A percentile compares a stretch with the other conserved stretches of the same genome.
Evolutionary conservation across 768 basidiomycete species (phyloP).

Genomic region (Zangia roseola): DNA sequence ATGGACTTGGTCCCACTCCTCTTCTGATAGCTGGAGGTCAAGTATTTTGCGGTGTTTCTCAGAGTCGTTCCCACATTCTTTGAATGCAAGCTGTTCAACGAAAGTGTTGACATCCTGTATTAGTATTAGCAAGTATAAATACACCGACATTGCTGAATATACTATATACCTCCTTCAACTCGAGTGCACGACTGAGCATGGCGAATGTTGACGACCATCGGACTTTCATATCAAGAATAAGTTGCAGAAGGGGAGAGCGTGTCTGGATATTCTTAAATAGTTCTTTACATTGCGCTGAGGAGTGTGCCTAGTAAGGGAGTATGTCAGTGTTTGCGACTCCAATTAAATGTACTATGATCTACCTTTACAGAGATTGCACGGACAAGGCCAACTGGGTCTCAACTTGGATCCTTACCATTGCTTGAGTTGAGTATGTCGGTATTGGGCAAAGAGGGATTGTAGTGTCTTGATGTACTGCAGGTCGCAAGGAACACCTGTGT

Average conservation of each 20-base stretch:
- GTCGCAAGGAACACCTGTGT: not conserved
- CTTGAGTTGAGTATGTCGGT: not conserved
- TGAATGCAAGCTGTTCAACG: constrained; percentile 1
- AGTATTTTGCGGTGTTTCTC: not conserved
- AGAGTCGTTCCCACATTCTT: not conserved
- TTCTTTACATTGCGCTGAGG: not conserved
- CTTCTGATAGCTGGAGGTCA: not conserved
- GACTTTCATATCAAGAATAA: constrained; percentile 6
- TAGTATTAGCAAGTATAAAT: not conserved
- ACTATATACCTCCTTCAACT: constrained; percentile 6
- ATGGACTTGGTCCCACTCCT: not conserved
- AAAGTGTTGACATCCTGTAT: constrained; percentile 9
- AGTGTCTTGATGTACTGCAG: constrained; percentile 1
- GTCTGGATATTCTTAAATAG: constrained; percentile 8
- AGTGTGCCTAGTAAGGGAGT: not conserved
- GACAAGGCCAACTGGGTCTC: constrained; percentile 1
- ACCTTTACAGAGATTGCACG: constrained; percentile 4
- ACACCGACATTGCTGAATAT: not conserved
- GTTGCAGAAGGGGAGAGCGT: not conserved
- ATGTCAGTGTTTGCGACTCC: not conserved
- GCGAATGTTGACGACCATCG: constrained; percentile 4
- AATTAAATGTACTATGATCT: not conserved
- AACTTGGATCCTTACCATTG: not conserved
- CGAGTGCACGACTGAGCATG: not conserved
- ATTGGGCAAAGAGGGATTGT: not conserved